Percentiles rank a stretch among this genome's conserved stretches.
Evolutionary conservation across 2,329 filamentous ascomycete genomes (phyloP).

Genomic region (Thelonectria rubi): DNA sequence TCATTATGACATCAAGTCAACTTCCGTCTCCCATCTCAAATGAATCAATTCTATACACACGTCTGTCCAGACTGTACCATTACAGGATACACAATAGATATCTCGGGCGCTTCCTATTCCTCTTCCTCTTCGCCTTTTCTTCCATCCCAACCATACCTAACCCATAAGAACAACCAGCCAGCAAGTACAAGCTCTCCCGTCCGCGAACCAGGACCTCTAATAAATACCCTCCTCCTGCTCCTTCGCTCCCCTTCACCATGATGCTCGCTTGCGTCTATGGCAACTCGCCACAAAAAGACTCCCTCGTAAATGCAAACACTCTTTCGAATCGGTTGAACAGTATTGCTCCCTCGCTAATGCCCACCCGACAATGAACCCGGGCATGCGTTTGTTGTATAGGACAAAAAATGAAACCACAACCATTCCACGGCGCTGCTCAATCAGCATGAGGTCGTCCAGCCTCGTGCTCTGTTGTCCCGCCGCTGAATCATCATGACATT

Average conservation of each 20-base stretch:
- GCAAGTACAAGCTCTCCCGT: slow-evolving; percentile 3
- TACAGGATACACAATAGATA: slow-evolving; percentile 6
- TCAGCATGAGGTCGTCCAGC: slow-evolving; percentile 33
- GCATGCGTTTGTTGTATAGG: slow-evolving; percentile 43
- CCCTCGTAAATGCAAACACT: slow-evolving; percentile 27
- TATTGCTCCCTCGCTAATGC: slow-evolving; percentile 40
- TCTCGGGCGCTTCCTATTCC: not conserved
- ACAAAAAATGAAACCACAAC: slow-evolving; percentile 36
- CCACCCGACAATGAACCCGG: slow-evolving; percentile 34
- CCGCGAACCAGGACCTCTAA: slow-evolving; percentile 13
- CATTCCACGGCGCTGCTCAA: slow-evolving; percentile 26
- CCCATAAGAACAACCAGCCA: not conserved
- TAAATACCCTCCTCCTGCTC: not conserved
- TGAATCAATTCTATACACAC: slow-evolving; percentile 1
- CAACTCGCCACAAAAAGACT: slow-evolving; percentile 14
- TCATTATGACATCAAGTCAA: not conserved
- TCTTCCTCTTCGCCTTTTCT: not conserved
- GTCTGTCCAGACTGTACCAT: slow-evolving; percentile 2
- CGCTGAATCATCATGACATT: slow-evolving; percentile 31
- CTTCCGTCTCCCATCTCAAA: not conserved
- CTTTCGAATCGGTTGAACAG: slow-evolving; percentile 26
- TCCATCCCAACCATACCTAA: not conserved
- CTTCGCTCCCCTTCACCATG: not conserved
- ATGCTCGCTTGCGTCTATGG: slow-evolving; percentile 15
- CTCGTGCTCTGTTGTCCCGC: slow-evolving; percentile 26